Percentiles rank a stretch among this genome's conserved stretches.
These are phyloP conservation scores for Sanchytrium tribonematis DNA, from an alignment of 371 early-diverging fungal species.

Conservation along the genomic window DNA sequence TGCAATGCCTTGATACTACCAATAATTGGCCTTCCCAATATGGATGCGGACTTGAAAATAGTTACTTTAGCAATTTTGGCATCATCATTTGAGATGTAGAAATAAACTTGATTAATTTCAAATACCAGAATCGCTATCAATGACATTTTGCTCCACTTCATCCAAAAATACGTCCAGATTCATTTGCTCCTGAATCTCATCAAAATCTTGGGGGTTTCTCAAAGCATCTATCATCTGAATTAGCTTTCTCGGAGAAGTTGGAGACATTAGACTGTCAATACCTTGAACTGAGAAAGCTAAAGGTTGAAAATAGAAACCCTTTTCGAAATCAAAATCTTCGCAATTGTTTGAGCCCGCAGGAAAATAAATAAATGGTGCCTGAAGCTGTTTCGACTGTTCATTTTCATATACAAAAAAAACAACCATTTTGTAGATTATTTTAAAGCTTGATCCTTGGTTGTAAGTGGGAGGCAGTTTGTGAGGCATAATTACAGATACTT, in stretches of 20 bases:
- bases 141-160: background rate
- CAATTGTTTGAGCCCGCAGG: background rate
- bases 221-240: background rate
- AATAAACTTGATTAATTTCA: background rate
- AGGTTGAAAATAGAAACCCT: background rate
- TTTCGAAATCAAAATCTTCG: background rate
- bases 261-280: background rate
- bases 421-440: background rate
- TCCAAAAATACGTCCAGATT: background rate
- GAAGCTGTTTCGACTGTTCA: background rate
- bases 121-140: background rate
- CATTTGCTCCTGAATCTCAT: background rate
- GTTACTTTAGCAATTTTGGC: background rate
- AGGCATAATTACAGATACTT: background rate
- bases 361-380: background rate
- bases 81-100: background rate
- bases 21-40: background rate
- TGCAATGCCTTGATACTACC: background rate
- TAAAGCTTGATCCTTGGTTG: background rate
- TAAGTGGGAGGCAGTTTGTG: background rate
- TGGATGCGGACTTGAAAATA: background rate
- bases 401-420: background rate
- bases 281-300: background rate
- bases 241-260: background rate
- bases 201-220: background rate